A percentile compares a stretch with the other conserved stretches of the same genome.
phyloP scores from a whole-genome alignment of 2,329 filamentous ascomycete species.

The Dryadomyces sulphureus region DNA sequence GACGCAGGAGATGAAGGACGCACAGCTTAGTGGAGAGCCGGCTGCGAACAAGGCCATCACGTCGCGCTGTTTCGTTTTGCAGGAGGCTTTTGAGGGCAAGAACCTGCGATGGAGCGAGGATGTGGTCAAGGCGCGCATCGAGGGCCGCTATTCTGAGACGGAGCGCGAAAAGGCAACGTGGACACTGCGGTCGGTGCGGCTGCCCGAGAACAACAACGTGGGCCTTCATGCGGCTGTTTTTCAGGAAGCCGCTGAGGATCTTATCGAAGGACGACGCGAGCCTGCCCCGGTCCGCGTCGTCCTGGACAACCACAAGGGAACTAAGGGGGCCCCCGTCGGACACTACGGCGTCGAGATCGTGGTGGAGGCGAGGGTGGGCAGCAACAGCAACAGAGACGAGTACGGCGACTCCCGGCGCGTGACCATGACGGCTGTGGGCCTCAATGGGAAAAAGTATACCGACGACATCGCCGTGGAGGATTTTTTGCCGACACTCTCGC shows the following conservation, averaged over 20 bases:
- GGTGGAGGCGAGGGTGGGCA: slow-evolving; percentile 37
- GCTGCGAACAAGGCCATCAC: slow-evolving; percentile 37
- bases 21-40: slow-evolving; percentile 31
- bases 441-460: slow-evolving; percentile 55
- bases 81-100: slow-evolving; percentile 64
- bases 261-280: slow-evolving; percentile 49
- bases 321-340: slow-evolving; percentile 49
- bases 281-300: slow-evolving; percentile 57
- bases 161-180: slow-evolving; percentile 71
- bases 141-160: slow-evolving; percentile 68
- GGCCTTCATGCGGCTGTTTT: slow-evolving; percentile 54
- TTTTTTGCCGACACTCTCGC: slow-evolving; percentile 59
- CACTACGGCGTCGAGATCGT: slow-evolving; percentile 60
- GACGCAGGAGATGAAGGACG: slow-evolving; percentile 42
- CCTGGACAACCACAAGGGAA: slow-evolving; percentile 54
- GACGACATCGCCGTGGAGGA: slow-evolving; percentile 62
- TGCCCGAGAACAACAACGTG: slow-evolving; percentile 43
- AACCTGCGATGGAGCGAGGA: slow-evolving; percentile 70
- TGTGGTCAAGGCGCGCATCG: slow-evolving; percentile 70
- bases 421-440: slow-evolving; percentile 39
- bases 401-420: slow-evolving; percentile 29
- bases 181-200: slow-evolving; percentile 58
- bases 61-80: slow-evolving; percentile 54
- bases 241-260: slow-evolving; percentile 49
- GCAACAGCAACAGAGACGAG: slow-evolving; percentile 3